Conservation (phyloP, 73 alveolate genomes). For the Halteria grandinella region DNA sequence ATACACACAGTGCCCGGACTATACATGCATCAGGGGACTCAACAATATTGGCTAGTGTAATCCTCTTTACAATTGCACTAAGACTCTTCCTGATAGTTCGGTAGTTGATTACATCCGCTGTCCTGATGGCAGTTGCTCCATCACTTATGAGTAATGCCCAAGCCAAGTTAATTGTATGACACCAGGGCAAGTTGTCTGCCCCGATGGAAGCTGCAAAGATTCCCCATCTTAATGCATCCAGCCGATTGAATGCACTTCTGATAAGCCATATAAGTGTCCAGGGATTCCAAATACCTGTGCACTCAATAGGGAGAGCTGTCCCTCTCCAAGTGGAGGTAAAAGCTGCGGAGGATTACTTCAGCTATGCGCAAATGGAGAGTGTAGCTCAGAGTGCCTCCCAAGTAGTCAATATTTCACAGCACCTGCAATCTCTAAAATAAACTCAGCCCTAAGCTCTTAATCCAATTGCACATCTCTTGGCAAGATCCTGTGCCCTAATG, state of each 20-base stretch:
- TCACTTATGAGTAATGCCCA: conserved; percentile 64
- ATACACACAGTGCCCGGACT: conserved; percentile 56
- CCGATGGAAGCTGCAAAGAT: conserved; percentile 78
- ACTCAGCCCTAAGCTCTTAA: neutral
- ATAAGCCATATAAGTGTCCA: conserved; percentile 39
- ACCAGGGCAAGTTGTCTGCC: conserved; percentile 71
- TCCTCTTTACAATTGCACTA: neutral
- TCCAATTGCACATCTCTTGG: neutral
- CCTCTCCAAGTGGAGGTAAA: conserved; percentile 27
- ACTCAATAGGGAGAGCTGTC: neutral
- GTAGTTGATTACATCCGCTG: conserved; percentile 37
- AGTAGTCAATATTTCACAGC: neutral
- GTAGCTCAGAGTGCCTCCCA: neutral
- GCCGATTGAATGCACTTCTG: conserved; percentile 47
- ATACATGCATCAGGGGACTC: conserved; percentile 21
- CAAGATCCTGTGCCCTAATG: conserved; percentile 34
- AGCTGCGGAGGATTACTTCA: conserved; percentile 13
- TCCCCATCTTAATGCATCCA: conserved; percentile 19
- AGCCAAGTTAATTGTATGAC: conserved; percentile 58
- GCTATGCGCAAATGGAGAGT: conserved; percentile 34
- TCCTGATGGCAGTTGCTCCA: conserved; percentile 78
- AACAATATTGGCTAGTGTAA: conserved; percentile 2
- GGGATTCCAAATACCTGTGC: conserved; percentile 36
- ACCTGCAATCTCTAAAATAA: too few relatives aligned
- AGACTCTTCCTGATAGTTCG: conserved; percentile 38